Evolutionary conservation across 2,329 filamentous ascomycete species (phyloP), one percentile per base, ranked within the genome.

Genomic region (Fusarium sp.): DNA sequence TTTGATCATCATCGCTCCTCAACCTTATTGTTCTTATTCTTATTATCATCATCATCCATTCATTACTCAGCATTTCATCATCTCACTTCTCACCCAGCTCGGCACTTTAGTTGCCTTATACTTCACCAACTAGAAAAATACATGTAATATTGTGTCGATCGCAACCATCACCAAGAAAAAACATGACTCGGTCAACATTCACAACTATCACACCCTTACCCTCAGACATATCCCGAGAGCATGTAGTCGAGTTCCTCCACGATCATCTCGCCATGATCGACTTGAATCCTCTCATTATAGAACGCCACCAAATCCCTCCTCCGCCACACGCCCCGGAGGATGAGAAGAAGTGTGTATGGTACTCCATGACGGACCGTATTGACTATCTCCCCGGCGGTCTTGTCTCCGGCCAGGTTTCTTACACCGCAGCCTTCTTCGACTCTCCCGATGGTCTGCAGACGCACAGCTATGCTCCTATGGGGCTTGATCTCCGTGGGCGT

Each of bases 241-340:
- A 89, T n/a, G 93, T 94, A 47, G 81, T 97, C 72, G 87, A 90
- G 61, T 93, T 94, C 75, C 90, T 97, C 38, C 93, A 94, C 81
- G 88, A 92, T 81, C 94, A 97, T 83, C 81, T 87, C 56, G 91
- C 91, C 76, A 97, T 98, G 92, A 97, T 97, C 78, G 92, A 96
- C 79, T 86, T 97, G 65, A 97, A 97, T 81, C 94, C 94, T 3
- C 87, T 97, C 54, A 92, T 97, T 63, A 90, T 92, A 71, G 90
- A 93, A 69, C 89, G 93, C 65, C 88, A 91, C 75, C 87, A 86
- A 38, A 94, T 94, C 82, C 87, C 89, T 52, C 87, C 93, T 5
- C 94, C 94, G 0, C 79, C 87, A 31, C 88, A 91, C 79, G 91
- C 92, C 18, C 85, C 89, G 0, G 84, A 90, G 22, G 93, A 96